Evolutionary conservation across 257 asterid species (phyloP), one percentile per base, ranked within the genome.

Genomic region (Nicotiana otophora): DNA sequence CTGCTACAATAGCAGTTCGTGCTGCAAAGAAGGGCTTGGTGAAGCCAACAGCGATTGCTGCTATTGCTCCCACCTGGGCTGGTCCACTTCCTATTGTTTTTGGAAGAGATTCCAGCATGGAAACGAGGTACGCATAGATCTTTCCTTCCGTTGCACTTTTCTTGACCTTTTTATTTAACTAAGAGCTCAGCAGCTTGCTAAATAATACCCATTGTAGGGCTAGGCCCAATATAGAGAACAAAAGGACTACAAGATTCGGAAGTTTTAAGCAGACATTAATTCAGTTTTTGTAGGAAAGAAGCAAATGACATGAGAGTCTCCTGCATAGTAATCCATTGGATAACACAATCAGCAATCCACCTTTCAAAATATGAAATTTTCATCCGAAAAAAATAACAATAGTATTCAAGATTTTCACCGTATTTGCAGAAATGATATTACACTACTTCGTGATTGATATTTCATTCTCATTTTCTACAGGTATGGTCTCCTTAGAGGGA

Each of bases 51-150:
- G 97, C 94, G 80, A 90, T 96, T 86, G 99, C 98, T 84, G 96
- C 97, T 75, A 87, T 96, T 86, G 98, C 99, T 33, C 99, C 99
- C 60, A 94, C 99, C 78, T 96, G 99, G 99, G 96, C 97, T 16
- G 99, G 98, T 46, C 99, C 98, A 78, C 98, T 96, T 85, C 98
- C 98, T 36, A 93, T 94, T 42, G 98, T 93, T 60, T 96, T 96
- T 83, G 97, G 99, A 57, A 88, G 86, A 89, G 99, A 94, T 86
- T 88, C 98, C 64, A 92, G 78, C 65, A 96, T 94, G 98, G 98
- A 92, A 82, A 86, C 97, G 55, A 92, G 99, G 99, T 96, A 89
- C 5, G 31, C 11, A 51, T 75, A 15, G n/a, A 36, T 75, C 53
- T 75, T 81, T 68, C 77, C 77, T 64, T 26, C 33, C 39, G 14